Evolutionary conservation across 441 rosid genomes (phyloP).

Genomic region (Populus hybrid): DNA sequence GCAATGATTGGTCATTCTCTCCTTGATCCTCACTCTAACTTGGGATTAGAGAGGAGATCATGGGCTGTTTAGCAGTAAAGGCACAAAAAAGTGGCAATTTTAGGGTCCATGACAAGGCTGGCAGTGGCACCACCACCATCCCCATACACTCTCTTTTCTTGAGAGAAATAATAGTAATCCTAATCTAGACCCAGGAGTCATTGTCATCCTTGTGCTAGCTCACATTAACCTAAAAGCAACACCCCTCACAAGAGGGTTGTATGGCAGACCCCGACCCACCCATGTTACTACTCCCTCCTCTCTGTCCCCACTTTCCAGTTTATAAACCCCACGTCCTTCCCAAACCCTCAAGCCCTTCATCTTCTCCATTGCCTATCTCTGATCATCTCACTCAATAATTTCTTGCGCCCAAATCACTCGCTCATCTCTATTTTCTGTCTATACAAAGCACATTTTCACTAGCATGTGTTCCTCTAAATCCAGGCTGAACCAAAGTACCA

Average conservation of each 20-base stretch:
- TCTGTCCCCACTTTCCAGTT: conserved; percentile 19
- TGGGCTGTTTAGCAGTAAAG: not conserved
- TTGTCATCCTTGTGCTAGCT: conserved; percentile 3
- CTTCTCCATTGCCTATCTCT: not conserved
- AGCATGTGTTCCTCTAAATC: conserved; percentile 15
- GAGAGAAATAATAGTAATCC: not conserved
- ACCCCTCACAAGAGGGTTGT: conserved; percentile 17
- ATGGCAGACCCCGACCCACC: conserved; percentile 18
- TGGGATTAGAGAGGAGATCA: conserved; percentile 20
- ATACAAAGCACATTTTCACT: not conserved
- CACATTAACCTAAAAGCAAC: conserved; percentile 17
- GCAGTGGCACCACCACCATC: not conserved
- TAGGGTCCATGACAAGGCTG: not conserved
- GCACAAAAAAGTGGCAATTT: not conserved
- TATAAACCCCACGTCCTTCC: not conserved
- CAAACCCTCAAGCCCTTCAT: not conserved
- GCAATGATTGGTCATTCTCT: conserved; percentile 28
- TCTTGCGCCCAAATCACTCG: not conserved
- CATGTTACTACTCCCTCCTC: conserved; percentile 13
- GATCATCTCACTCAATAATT: not conserved
- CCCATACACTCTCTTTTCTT: not conserved
- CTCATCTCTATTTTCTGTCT: not conserved
- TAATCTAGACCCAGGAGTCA: conserved; percentile 4
- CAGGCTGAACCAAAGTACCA: conserved; percentile 1
- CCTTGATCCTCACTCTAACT: conserved; percentile 22